Evolutionary conservation across 2,329 filamentous ascomycete genomes (phyloP).

Genomic region (Tolypocladium nubicola): DNA sequence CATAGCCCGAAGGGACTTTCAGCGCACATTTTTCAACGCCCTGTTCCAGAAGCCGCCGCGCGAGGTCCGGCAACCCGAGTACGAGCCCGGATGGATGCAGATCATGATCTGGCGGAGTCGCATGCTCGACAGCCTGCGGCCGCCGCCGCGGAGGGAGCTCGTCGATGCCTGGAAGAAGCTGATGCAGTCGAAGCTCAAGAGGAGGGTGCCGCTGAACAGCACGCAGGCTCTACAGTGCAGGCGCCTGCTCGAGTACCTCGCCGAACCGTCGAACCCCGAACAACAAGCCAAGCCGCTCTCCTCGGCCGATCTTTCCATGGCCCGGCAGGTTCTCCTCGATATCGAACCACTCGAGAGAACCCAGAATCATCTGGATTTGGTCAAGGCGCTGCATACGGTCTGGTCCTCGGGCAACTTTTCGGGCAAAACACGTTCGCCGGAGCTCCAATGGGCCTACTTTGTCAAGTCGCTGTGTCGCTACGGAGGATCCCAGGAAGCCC

Average conservation of each 20-base stretch:
- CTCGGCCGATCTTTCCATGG: slow-evolving; percentile 31
- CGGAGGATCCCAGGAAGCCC: slow-evolving; percentile 44
- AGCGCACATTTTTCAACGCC: slow-evolving; percentile 44
- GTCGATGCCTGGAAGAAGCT: slow-evolving; percentile 54
- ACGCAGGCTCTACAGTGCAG: slow-evolving; percentile 50
- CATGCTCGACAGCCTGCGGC: slow-evolving; percentile 51
- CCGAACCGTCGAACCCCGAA: slow-evolving; percentile 11
- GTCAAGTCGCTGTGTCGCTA: slow-evolving; percentile 38
- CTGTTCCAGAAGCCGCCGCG: slow-evolving; percentile 51
- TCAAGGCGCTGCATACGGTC: slow-evolving; percentile 29
- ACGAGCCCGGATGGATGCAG: slow-evolving; percentile 60
- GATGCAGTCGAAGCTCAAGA: slow-evolving; percentile 43
- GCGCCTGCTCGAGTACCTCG: slow-evolving; percentile 52
- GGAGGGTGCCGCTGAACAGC: slow-evolving; percentile 44
- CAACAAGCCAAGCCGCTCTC: slow-evolving; percentile 20
- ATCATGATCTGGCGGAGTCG: slow-evolving; percentile 60
- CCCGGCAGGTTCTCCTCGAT: slow-evolving; percentile 31
- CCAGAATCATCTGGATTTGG: slow-evolving; percentile 36
- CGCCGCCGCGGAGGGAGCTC: slow-evolving; percentile 53
- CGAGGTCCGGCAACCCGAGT: slow-evolving; percentile 48
- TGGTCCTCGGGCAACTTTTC: slow-evolving; percentile 10
- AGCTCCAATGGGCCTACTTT: slow-evolving; percentile 18
- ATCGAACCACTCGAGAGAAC: slow-evolving; percentile 30
- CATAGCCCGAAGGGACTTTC: slow-evolving; percentile 9
- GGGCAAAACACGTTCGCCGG: slow-evolving; percentile 8